Percentiles rank a stretch among this genome's conserved stretches.
phyloP scores from a whole-genome alignment of 768 basidiomycete species.

The Rhodocollybia butyracea region DNA sequence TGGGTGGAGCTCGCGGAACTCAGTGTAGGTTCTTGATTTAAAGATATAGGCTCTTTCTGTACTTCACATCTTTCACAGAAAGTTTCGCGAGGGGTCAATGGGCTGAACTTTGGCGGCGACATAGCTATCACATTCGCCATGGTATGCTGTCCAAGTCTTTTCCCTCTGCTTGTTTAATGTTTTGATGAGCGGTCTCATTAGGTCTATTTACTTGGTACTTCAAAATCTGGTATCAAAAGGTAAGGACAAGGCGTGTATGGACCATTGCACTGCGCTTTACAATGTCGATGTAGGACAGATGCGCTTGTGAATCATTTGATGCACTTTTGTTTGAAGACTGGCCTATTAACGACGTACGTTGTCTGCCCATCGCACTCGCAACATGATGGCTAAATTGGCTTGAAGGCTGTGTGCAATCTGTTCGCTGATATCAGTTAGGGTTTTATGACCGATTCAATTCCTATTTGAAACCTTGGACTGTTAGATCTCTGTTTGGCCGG shows the following conservation, averaged over 20 bases:
- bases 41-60: no score
- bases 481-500: conserved; percentile 6
- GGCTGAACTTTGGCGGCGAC: neutral
- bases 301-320: conserved; percentile 4
- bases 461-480: no score
- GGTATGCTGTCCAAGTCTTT: neutral
- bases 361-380: neutral
- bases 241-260: neutral
- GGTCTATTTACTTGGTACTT: neutral
- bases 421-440: conserved; percentile 1
- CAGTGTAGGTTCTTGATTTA: neutral
- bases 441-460: no score
- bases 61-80: neutral
- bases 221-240: conserved; percentile 2
- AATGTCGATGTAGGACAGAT: neutral
- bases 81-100: neutral
- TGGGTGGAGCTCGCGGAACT: neutral
- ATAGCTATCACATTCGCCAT: neutral
- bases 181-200: no score
- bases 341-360: conserved; percentile 1
- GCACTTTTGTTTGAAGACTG: conserved; percentile 2
- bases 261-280: neutral
- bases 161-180: no score
- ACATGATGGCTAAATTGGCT: neutral
- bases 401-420: neutral